Evolutionary conservation across 495 filamentous ascomycete species (phyloP), one percentile per base, ranked within the genome.

Genomic region (Recurvomyces mirabilis): DNA sequence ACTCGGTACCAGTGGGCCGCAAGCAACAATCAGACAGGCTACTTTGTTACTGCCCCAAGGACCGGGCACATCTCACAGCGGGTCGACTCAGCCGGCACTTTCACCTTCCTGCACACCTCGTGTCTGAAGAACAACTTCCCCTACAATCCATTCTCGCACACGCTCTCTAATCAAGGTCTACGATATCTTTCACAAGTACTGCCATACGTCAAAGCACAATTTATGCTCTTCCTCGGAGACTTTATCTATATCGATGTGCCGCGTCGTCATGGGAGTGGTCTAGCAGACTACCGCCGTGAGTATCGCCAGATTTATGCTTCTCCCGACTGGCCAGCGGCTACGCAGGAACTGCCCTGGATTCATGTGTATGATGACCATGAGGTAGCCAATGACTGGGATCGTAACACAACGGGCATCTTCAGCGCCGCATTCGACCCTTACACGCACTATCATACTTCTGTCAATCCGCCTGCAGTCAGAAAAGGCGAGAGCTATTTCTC

Each of bases 221-320:
- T 98, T 52, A 95, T 98, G 88, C 73, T 98, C 19, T 98, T 98
- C 69, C 76, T 98, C 0, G 91, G 89, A n/a, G 91, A 98, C 58
- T 98, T 95, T 60, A 94, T 98, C 59, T 98, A 98, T 59, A 79
- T 93, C 49, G 91, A 98, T 46, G 86, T 95, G 0, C 91, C 91
- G 0, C 69, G 74, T 22, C 77, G 80, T 26, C 81, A 86, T 52
- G 87, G 85, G 11, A 77, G 69, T 15, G 69, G 73, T 3, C 65
- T 72, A 9, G 77, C 83, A 34, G 77, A 80, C 56, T 95, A 95
- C 63, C 79, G 91, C 25, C 72, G 81, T 49, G 85, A 94, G 59
- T 98, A 98, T 60, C 80, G 89, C 19, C 84, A 89, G 52, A 75
- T 94, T 23, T 98, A 98, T 58, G 78, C 84, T 2, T 94, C 87